Conservation (phyloP, 768 basidiomycete genomes). For the Pulveroboletus sp. region DNA sequence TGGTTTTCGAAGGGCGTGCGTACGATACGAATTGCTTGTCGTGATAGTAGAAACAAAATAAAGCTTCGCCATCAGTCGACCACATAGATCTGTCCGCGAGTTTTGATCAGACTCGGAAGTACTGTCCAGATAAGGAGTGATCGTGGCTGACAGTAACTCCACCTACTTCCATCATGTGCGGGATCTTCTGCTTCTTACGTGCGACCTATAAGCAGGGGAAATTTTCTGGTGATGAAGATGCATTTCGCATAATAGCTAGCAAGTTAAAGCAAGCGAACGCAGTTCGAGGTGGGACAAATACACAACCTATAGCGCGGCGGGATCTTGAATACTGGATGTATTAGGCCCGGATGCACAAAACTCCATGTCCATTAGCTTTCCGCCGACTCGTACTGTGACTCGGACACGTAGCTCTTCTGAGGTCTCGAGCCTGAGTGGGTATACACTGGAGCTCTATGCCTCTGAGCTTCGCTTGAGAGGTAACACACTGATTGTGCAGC, state of each 20-base stretch:
- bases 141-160: no score
- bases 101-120: no score
- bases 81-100: no score
- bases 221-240: constrained; percentile 1
- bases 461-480: constrained; percentile 80
- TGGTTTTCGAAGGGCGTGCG: not conserved
- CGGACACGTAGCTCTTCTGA: constrained; percentile 7
- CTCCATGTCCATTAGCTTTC: constrained; percentile 22
- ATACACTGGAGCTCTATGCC: constrained; percentile 51
- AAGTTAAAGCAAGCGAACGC: constrained; percentile 50
- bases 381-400: constrained; percentile 6
- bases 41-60: constrained; percentile 14
- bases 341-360: constrained; percentile 68
- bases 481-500: constrained; percentile 54
- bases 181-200: constrained; percentile 56
- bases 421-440: constrained; percentile 20
- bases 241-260: constrained; percentile 23
- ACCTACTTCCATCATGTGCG: constrained; percentile 52
- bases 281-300: constrained; percentile 46
- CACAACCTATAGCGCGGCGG: not conserved
- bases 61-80: not conserved
- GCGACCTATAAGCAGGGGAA: constrained; percentile 8
- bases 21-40: constrained; percentile 16
- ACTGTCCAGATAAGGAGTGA: no score
- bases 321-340: constrained; percentile 1